Evolutionary conservation across 2,329 filamentous ascomycete genomes (phyloP).

Genomic region (Ceratocystis harringtonii): DNA sequence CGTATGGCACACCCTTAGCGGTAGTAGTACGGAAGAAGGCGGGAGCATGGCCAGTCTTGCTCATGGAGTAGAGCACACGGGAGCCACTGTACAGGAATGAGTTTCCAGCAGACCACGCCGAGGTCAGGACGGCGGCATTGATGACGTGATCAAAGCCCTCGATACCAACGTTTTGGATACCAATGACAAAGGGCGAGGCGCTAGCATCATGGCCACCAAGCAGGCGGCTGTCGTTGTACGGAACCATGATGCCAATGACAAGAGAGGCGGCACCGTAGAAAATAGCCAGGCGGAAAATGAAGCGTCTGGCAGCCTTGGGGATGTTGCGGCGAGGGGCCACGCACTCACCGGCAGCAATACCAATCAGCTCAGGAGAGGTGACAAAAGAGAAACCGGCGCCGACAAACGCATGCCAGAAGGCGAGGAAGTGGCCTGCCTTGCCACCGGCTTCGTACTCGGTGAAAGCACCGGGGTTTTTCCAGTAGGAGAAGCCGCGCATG

Average conservation of each 20-base stretch:
- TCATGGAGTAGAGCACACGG: slow-evolving; percentile 54
- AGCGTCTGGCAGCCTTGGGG: slow-evolving; percentile 47
- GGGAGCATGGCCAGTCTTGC: slow-evolving; percentile 52
- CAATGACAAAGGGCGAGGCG: slow-evolving; percentile 49
- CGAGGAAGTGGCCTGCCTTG: slow-evolving; percentile 38
- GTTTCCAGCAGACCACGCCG: slow-evolving; percentile 47
- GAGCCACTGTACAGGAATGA: slow-evolving; percentile 52
- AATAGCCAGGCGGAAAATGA: slow-evolving; percentile 45
- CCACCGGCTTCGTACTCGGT: slow-evolving; percentile 33
- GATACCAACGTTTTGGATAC: slow-evolving; percentile 52
- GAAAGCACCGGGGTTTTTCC: slow-evolving; percentile 31
- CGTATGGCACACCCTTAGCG: slow-evolving; percentile 46
- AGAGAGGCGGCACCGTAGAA: slow-evolving; percentile 51
- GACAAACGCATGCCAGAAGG: slow-evolving; percentile 42
- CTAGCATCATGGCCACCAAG: slow-evolving; percentile 43
- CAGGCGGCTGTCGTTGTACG: slow-evolving; percentile 50
- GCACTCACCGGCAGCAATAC: slow-evolving; percentile 50
- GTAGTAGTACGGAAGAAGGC: slow-evolving; percentile 40
- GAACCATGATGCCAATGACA: slow-evolving; percentile 45
- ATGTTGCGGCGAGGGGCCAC: slow-evolving; percentile 49
- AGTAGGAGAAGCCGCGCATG: slow-evolving; percentile 31
- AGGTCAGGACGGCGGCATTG: slow-evolving; percentile 53
- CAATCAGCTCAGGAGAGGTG: slow-evolving; percentile 47
- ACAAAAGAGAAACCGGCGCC: slow-evolving; percentile 48
- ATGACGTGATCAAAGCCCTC: slow-evolving; percentile 48